Percentiles rank a stretch among this genome's conserved stretches.
phyloP scores from a whole-genome alignment of 805 yeast species.

The Nakazawaea laoshanensis region DNA sequence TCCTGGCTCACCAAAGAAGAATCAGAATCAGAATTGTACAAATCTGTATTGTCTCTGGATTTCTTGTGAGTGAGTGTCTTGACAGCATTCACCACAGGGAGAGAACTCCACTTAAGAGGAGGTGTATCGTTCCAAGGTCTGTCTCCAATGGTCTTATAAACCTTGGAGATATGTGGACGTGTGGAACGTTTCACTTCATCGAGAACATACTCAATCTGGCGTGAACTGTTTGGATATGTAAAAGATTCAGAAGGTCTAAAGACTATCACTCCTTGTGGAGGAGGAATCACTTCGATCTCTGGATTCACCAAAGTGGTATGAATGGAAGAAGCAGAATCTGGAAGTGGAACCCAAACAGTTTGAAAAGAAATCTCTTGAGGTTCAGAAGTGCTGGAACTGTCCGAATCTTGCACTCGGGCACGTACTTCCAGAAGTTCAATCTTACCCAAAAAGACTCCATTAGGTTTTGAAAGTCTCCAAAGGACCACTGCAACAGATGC shows the following conservation, averaged over 20 bases:
- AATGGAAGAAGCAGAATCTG: conserved; percentile 21
- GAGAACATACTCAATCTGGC: conserved; percentile 59
- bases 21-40: conserved; percentile 18
- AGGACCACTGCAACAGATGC: conserved; percentile 72
- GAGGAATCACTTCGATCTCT: conserved; percentile 52
- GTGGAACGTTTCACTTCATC: conserved; percentile 60
- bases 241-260: conserved; percentile 77
- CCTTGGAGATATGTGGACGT: conserved; percentile 45
- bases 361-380: conserved; percentile 35
- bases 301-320: conserved; percentile 39
- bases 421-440: conserved; percentile 66
- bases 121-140: conserved; percentile 86
- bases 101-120: conserved; percentile 39
- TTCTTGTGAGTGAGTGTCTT: conserved; percentile 9
- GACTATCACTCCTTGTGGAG: conserved; percentile 88
- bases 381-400: background rate
- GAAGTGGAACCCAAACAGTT: conserved; percentile 65
- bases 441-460: conserved; percentile 76
- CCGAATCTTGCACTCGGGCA: background rate
- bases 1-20: conserved; percentile 13
- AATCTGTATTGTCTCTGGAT: conserved; percentile 8
- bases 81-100: conserved; percentile 19
- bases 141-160: conserved; percentile 37
- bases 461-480: conserved; percentile 71
- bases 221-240: conserved; percentile 73